Percentiles rank a stretch among this genome's conserved stretches.
phyloP scores from a whole-genome alignment of 2,329 filamentous ascomycete species.

The Penicillium sp. region DNA sequence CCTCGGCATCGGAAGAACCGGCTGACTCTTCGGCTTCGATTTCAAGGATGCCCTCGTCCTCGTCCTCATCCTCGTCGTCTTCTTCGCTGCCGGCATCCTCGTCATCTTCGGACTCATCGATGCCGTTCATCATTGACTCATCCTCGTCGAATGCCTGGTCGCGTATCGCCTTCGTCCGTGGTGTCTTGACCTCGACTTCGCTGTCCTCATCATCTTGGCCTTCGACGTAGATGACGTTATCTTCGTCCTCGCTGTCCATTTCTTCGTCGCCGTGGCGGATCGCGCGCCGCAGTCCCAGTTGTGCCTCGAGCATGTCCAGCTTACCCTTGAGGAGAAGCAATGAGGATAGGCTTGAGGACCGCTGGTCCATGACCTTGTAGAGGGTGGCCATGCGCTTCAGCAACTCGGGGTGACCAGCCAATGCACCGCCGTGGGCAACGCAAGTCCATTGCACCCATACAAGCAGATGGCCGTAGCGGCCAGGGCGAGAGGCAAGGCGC shows the following conservation, averaged over 20 bases:
- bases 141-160: slow-evolving; percentile 43
- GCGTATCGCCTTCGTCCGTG: slow-evolving; percentile 38
- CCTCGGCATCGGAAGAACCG: slow-evolving; percentile 44
- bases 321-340: slow-evolving; percentile 90
- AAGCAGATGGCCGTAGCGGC: slow-evolving; percentile 84
- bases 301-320: slow-evolving; percentile 87
- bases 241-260: slow-evolving; percentile 58
- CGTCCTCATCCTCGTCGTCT: slow-evolving; percentile 42
- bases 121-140: slow-evolving; percentile 42
- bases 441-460: slow-evolving; percentile 96
- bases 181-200: slow-evolving; percentile 33
- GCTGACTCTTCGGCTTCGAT: slow-evolving; percentile 46
- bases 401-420: slow-evolving; percentile 81
- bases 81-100: slow-evolving; percentile 60
- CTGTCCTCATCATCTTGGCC: slow-evolving; percentile 63
- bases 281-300: slow-evolving; percentile 74
- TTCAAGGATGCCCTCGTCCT: slow-evolving; percentile 43
- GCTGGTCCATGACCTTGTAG: slow-evolving; percentile 82
- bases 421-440: slow-evolving; percentile 83
- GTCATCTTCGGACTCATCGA: slow-evolving; percentile 44
- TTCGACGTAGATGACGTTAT: slow-evolving; percentile 82
- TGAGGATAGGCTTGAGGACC: slow-evolving; percentile 75
- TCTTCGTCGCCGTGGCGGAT: slow-evolving; percentile 54
- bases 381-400: slow-evolving; percentile 73
- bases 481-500: slow-evolving; percentile 79